These are phyloP conservation scores for Dendrothele bispora DNA, from an alignment of 768 basidiomycete genomes.

Conservation along the genomic window DNA sequence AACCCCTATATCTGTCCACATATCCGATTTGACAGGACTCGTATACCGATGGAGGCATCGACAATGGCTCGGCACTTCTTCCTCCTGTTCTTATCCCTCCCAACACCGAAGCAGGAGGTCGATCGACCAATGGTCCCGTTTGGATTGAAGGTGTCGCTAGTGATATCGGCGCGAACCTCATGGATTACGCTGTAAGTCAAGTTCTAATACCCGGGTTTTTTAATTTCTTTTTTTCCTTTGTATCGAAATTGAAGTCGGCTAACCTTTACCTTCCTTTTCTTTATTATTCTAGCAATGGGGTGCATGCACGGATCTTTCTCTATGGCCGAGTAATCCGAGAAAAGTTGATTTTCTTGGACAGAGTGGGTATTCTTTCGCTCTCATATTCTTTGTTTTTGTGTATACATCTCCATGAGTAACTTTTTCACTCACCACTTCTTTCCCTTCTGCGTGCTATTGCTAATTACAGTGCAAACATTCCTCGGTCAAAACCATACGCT, in stretches of 20 bases:
- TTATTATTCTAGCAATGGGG: slow-evolving; percentile 32
- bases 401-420: neutral
- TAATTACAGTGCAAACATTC: slow-evolving; percentile 41
- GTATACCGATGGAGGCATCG: slow-evolving; percentile 50
- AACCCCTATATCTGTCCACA: neutral
- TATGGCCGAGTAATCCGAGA: slow-evolving; percentile 53
- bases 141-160: slow-evolving; percentile 52
- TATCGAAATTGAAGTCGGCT: neutral
- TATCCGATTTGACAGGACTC: slow-evolving; percentile 34
- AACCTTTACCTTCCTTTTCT: too few species aligned
- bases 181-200: slow-evolving; percentile 49
- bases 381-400: neutral
- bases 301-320: slow-evolving; percentile 44
- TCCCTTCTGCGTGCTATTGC: neutral
- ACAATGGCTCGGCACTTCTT: slow-evolving; percentile 45
- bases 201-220: slow-evolving; percentile 1
- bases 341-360: slow-evolving; percentile 50
- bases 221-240: neutral
- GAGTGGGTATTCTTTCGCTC: slow-evolving; percentile 24
- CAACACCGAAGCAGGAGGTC: slow-evolving; percentile 43
- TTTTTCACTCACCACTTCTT: neutral
- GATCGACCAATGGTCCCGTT: slow-evolving; percentile 50
- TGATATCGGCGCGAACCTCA: slow-evolving; percentile 39
- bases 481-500: slow-evolving; percentile 43
- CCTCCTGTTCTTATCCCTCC: slow-evolving; percentile 46